Conservation (phyloP, 2,329 filamentous ascomycete genomes). For the Clonostachys sp. region DNA sequence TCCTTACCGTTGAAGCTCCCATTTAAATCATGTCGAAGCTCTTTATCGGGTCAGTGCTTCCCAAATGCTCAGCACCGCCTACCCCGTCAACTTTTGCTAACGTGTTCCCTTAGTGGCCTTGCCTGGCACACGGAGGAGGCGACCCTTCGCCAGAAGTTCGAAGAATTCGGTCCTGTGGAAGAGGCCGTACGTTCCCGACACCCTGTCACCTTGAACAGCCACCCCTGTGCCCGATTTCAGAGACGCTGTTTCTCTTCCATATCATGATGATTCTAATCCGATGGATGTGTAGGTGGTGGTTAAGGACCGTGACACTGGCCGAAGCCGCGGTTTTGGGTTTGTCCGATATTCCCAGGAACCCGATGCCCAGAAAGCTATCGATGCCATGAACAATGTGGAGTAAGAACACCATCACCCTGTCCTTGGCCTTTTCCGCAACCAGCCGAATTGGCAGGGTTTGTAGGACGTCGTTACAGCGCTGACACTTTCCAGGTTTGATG, state of each 20-base stretch:
- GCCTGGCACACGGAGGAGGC: conserved; percentile 96
- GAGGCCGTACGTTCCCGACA: conserved; percentile 73
- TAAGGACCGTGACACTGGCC: conserved; percentile 93
- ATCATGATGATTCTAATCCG: conserved; percentile 7
- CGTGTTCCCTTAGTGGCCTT: conserved; percentile 65
- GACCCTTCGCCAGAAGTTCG: conserved; percentile 84
- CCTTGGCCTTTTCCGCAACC: neutral
- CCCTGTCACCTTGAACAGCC: conserved; percentile 4
- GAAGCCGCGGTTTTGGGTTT: conserved; percentile 96
- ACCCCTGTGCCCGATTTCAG: neutral
- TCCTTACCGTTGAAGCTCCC: too few relatives aligned
- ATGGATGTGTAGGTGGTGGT: conserved; percentile 71
- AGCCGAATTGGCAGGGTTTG: neutral
- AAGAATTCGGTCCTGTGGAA: conserved; percentile 84
- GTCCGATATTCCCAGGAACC: conserved; percentile 78
- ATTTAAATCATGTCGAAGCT: conserved; percentile 74
- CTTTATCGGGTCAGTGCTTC: conserved; percentile 76
- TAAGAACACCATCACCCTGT: conserved; percentile 38
- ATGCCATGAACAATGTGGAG: conserved; percentile 85
- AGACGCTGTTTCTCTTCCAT: neutral
- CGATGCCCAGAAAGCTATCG: conserved; percentile 74
- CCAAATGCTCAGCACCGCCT: neutral
- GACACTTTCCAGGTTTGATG: conserved; percentile 68
- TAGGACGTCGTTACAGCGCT: conserved; percentile 1
- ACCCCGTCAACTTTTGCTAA: neutral